A percentile compares a stretch with the other conserved stretches of the same genome.
phyloP scores from a whole-genome alignment of 177 flowering plant species.

The Vitis hybrid region DNA sequence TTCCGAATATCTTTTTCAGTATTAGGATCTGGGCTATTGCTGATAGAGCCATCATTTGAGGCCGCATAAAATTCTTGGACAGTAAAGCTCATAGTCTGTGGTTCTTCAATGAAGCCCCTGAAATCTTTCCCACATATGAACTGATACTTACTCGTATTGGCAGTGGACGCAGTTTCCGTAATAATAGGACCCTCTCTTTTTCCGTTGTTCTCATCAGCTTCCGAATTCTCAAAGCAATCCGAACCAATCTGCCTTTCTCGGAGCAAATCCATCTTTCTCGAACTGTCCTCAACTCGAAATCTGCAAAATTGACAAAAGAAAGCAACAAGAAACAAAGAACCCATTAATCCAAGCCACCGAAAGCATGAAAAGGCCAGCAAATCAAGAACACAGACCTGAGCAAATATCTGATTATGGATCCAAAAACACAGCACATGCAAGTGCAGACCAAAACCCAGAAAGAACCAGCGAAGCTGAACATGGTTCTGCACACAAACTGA shows the following conservation, averaged over 20 bases:
- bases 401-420: constrained; percentile 23
- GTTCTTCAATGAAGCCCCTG: constrained; percentile 33
- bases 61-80: constrained; percentile 33
- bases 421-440: constrained; percentile 27
- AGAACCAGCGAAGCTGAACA: constrained; percentile 28
- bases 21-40: neutral
- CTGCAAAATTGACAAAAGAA: constrained; percentile 9
- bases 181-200: constrained; percentile 30
- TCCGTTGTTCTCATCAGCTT: neutral
- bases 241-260: constrained; percentile 9
- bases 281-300: constrained; percentile 10
- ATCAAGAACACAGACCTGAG: constrained; percentile 34
- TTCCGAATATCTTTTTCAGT: neutral
- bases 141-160: constrained; percentile 28
- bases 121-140: constrained; percentile 23
- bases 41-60: constrained; percentile 13
- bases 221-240: neutral
- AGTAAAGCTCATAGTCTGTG: constrained; percentile 22
- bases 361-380: neutral
- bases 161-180: constrained; percentile 6
- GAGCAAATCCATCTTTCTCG: constrained; percentile 5
- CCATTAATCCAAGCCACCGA: neutral
- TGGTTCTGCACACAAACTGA: constrained; percentile 24
- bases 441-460: constrained; percentile 37
- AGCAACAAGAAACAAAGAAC: neutral